Base-by-base conservation (phyloP, 768 basidiomycete genomes). In the Xerocomus potaroensis region DNA sequence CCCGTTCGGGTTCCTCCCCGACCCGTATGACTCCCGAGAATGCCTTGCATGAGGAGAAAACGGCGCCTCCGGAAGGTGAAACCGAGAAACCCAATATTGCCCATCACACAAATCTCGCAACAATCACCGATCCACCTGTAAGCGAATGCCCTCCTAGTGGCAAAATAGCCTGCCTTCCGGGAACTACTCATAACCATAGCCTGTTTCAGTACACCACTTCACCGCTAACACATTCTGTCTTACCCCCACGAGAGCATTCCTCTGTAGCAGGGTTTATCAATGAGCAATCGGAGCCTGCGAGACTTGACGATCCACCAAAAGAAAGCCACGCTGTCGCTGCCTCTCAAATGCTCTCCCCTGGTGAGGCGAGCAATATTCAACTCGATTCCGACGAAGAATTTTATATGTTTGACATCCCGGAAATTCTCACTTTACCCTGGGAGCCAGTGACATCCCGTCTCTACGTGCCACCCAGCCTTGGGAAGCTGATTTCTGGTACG, bases 391-490 rank as follows among this genome's bases (percentile, higher is more conserved):
- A 52, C 9, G 33, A 37, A 37, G 63, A 60, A 38, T 72, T 72
- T 42, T 51, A 64, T 30, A 59, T 72, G 59, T 53, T 72, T 14
- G 69, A 64, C 23, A 23, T 65, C 21, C 59, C 61, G 2, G 71
- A 72, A 14, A 49, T 65, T 33, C 58, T 64, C 18, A 45, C 58
- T 14, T 46, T 63, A 15, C 69, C 70, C 5, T 69, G 69, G 69
- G 58, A 63, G n/a, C 53, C 65, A 6, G 49, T 59, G 38, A 26
- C 49, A 21, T 51, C 57, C 14, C 46, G 55, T 29, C 38, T 71
- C 9, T 72, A 68, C 41, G 64, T 71, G 11, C 71, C 71, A 0
- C 66, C 68, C 3, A 53, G 61, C 11, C 53, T 72, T 14, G 62
- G 60, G 31, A 62, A 62, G 41, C 65, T 72, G 26, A 54, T 72